Conservation (phyloP, 2,329 filamentous ascomycete genomes). For the Penicillium palitans region DNA sequence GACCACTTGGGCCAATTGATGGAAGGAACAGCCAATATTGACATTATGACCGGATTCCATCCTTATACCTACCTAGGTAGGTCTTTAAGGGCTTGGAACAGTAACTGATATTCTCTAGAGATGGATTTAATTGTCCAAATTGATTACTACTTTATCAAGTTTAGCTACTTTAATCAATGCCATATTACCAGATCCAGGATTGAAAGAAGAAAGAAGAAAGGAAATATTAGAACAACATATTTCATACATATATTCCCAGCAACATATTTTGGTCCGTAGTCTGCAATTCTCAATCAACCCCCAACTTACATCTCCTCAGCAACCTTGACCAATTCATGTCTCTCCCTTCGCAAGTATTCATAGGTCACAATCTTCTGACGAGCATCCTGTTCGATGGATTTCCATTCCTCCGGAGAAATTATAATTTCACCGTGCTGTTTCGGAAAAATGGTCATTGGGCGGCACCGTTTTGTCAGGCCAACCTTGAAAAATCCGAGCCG, state of each 20-base stretch:
- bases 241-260: not conserved
- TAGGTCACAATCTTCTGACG: not conserved
- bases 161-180: not conserved
- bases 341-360: not conserved
- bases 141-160: not conserved
- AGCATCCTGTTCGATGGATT: constrained; percentile 6
- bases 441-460: constrained; percentile 21
- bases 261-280: not conserved
- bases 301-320: not conserved
- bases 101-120: not conserved
- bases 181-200: not conserved
- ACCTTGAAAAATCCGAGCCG: constrained; percentile 16
- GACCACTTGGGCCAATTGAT: not conserved
- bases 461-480: constrained; percentile 17
- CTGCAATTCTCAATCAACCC: no score
- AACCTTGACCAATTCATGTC: not conserved
- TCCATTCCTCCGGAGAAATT: constrained; percentile 15
- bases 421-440: constrained; percentile 21
- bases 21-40: not conserved
- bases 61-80: no score
- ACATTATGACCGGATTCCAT: no score
- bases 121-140: not conserved
- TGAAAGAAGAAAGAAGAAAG: not conserved
- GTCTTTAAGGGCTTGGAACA: not conserved
- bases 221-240: not conserved